Evolutionary conservation across 1,284 basidiomycete species (phyloP), one percentile per base, ranked within the genome.

Genomic region (Porogramme epimiltina): DNA sequence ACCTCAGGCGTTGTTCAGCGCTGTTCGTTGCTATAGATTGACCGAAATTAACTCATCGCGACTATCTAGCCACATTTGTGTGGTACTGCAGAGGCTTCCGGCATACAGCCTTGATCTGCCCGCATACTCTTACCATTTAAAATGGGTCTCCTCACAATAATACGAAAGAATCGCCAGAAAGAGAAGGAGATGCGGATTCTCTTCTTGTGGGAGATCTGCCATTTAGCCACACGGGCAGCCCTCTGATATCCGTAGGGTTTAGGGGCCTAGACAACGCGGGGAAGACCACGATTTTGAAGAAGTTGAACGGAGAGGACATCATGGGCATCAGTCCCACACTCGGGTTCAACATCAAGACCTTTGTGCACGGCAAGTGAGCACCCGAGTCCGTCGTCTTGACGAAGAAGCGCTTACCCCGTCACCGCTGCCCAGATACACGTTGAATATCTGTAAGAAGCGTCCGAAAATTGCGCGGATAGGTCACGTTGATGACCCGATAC

Each of bases 191-290:
- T 98, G 87, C 85, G 97, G 36, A 83, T 99, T 49, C 80, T 99
- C 39, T 99, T 99, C 72, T 85, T 99, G 92, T 95, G 68, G 59
- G n/a, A 36, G 22, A 26, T 20, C 34, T n/a, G 28, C 28, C 28
- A 31, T 10, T 18, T 37, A 6, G 16, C 5, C n/a, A 37, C n/a
- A n/a, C n/a, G n/a, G n/a, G n/a, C n/a, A n/a, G n/a, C n/a, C n/a
- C 9, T 38, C n/a, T n/a, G n/a, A n/a, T n/a, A 36, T 28, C 25
- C 13, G 33, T 44, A 33, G 50, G 40, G n/a, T 42, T 45, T 68
- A 97, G 95, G 44, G 96, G 97, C n/a, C 84, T 99, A 15, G 97
- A 99, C 72, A 99, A 99, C 69, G 95, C 95, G 1, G 97, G 97
- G 46, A 99, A 99, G 77, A 98, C 97, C 3, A 99, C 96, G 1